Evolutionary conservation across 257 asterid genomes (phyloP), one percentile per base, ranked within the genome.

Genomic region (Capsicum pubescens): DNA sequence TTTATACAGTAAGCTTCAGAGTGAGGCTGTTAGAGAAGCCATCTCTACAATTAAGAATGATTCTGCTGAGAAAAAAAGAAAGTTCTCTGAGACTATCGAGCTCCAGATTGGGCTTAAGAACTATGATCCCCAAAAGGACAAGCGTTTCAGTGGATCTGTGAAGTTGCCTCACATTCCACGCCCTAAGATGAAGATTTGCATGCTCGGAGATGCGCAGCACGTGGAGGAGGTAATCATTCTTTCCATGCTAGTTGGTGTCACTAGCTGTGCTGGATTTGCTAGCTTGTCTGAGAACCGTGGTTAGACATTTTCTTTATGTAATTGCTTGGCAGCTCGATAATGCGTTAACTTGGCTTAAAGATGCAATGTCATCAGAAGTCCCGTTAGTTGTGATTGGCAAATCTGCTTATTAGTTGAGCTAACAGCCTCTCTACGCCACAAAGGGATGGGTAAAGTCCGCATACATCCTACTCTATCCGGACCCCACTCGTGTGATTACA

Each of bases 51-150:
- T 85, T 39, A 14, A 50, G 68, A 70, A 55, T 42, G 87, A 81
- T 50, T 79, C 70, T 2, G 58, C 76, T 46, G 87, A 81, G 70
- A 85, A 81, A 66, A 85, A 85, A 78, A 77, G 82, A 10, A 77
- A 77, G 16, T 77, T 77, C 64, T 52, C 82, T 0, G 82, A 77
- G 50, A 77, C 82, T 26, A 54, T 77, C 54, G 82, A 77, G 82
- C 82, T 77, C 82, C 82, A 77, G 82, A 77, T 77, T 77, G 82
- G 82, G 32, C 82, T 77, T 77, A 77, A 77, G 82, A 77, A 77
- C 82, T 85, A 85, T 85, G 87, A 85, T 72, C 87, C 84, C 17
- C 87, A 81, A 63, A 81, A 71, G 82, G 87, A 85, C 59, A 82
- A 85, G 77, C 85, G 85, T 60, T 86, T 72, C 21, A 61, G 70